Conservation (phyloP, 768 basidiomycete genomes). For the Auricularia cornea region DNA sequence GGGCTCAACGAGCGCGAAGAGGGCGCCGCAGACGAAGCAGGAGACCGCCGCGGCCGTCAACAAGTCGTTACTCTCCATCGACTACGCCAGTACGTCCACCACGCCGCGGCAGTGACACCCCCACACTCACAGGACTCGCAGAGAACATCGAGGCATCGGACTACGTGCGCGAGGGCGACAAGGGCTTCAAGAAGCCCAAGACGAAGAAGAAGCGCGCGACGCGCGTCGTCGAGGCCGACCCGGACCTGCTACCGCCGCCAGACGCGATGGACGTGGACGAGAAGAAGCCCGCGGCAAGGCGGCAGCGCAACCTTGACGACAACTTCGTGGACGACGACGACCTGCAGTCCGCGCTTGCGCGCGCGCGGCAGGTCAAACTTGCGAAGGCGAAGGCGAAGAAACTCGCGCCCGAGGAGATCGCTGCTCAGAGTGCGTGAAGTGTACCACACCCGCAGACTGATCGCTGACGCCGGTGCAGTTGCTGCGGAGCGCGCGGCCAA, state of each 20-base stretch:
- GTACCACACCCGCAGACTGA: slow-evolving; percentile 1
- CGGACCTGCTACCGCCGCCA: slow-evolving; percentile 26
- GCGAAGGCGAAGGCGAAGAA: slow-evolving; percentile 58
- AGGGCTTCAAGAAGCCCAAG: slow-evolving; percentile 95
- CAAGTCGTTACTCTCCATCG: slow-evolving; percentile 73
- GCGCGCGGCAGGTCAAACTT: slow-evolving; percentile 67
- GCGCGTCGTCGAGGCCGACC: slow-evolving; percentile 42
- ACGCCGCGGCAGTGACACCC: slow-evolving; percentile 24
- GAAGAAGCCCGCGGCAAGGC: slow-evolving; percentile 48
- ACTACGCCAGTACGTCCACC: slow-evolving; percentile 50
- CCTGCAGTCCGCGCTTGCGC: slow-evolving; percentile 84
- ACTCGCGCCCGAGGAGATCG: slow-evolving; percentile 73
- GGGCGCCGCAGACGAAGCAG: slow-evolving; percentile 38
- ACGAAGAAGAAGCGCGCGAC: slow-evolving; percentile 89
- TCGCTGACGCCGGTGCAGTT: slow-evolving; percentile 38
- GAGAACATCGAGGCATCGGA: slow-evolving; percentile 79
- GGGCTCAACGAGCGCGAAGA: slow-evolving; percentile 32
- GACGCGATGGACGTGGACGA: slow-evolving; percentile 69
- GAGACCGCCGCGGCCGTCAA: slow-evolving; percentile 57
- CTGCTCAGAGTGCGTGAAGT: slow-evolving; percentile 60
- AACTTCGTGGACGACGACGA: slow-evolving; percentile 99
- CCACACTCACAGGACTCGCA: slow-evolving; percentile 28
- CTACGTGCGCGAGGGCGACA: slow-evolving; percentile 84
- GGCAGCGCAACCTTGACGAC: slow-evolving; percentile 64
- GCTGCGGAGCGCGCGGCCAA: slow-evolving; percentile 48